Evolutionary conservation across 805 yeast species (phyloP).

Genomic region (Candida xyloterini): DNA sequence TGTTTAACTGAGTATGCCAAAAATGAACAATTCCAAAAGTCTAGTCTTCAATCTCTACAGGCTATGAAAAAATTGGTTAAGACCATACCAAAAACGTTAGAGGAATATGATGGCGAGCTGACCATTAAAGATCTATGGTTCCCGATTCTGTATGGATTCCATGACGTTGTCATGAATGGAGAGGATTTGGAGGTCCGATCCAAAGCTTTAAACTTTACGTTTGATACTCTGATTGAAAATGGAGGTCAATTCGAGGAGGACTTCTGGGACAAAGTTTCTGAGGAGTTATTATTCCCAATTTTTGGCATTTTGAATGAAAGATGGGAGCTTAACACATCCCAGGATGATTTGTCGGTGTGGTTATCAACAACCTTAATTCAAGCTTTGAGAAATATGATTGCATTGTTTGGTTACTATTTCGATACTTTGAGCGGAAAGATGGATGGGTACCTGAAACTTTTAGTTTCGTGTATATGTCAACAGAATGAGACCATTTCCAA

Average conservation of each 20-base stretch:
- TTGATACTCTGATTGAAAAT: slow-evolving; percentile 73
- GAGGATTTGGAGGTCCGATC: slow-evolving; percentile 94
- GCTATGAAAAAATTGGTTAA: slow-evolving; percentile 61
- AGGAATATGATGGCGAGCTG: slow-evolving; percentile 29
- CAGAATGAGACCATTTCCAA: slow-evolving; percentile 96
- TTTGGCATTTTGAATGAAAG: slow-evolving; percentile 74
- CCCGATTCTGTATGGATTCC: slow-evolving; percentile 81
- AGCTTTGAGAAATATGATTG: slow-evolving; percentile 85
- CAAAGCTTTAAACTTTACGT: slow-evolving; percentile 76
- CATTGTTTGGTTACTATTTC: slow-evolving; percentile 79
- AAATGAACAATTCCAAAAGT: slow-evolving; percentile 76
- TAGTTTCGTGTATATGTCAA: slow-evolving; percentile 89
- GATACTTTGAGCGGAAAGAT: slow-evolving; percentile 69
- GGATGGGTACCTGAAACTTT: slow-evolving; percentile 71
- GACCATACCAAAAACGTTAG: slow-evolving; percentile 48
- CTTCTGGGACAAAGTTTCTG: slow-evolving; percentile 83
- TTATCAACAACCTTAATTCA: slow-evolving; percentile 93
- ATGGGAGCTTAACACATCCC: slow-evolving; percentile 69
- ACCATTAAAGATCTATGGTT: slow-evolving; percentile 67
- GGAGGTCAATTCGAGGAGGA: slow-evolving; percentile 72
- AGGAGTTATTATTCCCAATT: slow-evolving; percentile 81
- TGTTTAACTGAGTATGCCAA: slow-evolving; percentile 81
- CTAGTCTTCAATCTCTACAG: slow-evolving; percentile 77
- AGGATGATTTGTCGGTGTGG: slow-evolving; percentile 94
- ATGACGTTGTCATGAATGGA: slow-evolving; percentile 88